These are phyloP conservation scores for Rossbeevera mucosa DNA, from an alignment of 768 basidiomycete genomes.

Conservation along the genomic window DNA sequence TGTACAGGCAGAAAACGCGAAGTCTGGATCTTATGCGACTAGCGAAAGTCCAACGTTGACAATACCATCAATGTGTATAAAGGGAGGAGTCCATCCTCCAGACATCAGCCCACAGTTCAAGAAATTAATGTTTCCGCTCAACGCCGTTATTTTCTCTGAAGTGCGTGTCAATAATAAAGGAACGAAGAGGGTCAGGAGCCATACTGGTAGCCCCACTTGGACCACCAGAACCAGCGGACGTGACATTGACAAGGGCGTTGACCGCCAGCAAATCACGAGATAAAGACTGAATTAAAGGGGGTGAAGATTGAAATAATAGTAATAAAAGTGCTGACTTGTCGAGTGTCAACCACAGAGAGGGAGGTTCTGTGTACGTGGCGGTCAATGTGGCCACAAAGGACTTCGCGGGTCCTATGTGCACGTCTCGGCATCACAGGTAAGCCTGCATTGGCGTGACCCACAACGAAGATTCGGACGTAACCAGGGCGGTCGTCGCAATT, in stretches of 20 bases:
- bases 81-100: conserved; percentile 70
- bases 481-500: background rate
- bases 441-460: background rate
- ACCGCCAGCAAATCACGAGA: background rate
- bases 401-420: background rate
- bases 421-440: background rate
- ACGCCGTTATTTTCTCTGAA: conserved; percentile 44
- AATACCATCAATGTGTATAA: conserved; percentile 49
- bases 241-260: conserved; percentile 34
- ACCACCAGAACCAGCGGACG: conserved; percentile 38
- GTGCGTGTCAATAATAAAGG: conserved; percentile 2
- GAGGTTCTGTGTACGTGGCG: background rate
- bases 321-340: background rate
- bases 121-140: conserved; percentile 60
- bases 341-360: background rate
- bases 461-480: background rate
- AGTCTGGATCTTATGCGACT: conserved; percentile 45
- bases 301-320: background rate
- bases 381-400: background rate
- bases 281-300: background rate
- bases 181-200: conserved; percentile 28
- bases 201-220: conserved; percentile 41
- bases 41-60: conserved; percentile 41
- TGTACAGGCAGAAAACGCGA: conserved; percentile 59
- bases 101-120: conserved; percentile 70